Base-by-base conservation (phyloP, 768 basidiomycete species). In the Suillus alpinus region DNA sequence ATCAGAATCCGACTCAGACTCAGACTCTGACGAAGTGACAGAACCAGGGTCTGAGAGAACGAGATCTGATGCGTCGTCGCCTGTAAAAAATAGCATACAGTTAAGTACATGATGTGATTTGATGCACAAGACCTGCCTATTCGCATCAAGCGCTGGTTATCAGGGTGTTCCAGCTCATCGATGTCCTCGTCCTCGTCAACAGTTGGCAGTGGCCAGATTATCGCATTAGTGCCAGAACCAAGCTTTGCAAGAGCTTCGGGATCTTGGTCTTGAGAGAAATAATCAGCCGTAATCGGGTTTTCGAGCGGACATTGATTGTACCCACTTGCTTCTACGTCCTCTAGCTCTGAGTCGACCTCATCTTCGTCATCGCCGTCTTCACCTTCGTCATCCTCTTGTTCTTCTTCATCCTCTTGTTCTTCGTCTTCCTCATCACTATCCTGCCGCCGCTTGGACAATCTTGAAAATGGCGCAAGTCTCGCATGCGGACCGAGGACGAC, bases 401-500 rank as follows among this genome's bases (percentile, higher is more conserved):
- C 68, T 34, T 60, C 71, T 16, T 68, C 68, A 3, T 68, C 75
- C 0, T 66, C 67, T 0, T 69, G 71, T 20, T 71, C 75, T 3
- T 74, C 72, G 16, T 66, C 71, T 0, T 72, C 75, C 18, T 66
- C 73, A 18, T 69, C 55, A 23, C 59, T 72, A 55, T 59, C 69
- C 63, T 71, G 78, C 44, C 76, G 75, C 71, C 74, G 79, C 67
- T 73, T 83, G n/a, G 88, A 89, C 61, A 98, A 75, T 56, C 91
- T 79, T 65, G 88, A 86, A 69, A 93, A 96, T 16, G 86, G 83
- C 50, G 77, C 75, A 53, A 97, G 68, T 47, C 68, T 76, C 9
- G 88, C 90, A 40, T 83, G 77, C n/a, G 88, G 86, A 0, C 94
- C 95, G 16, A 98, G 72, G 36, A 82, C 77, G 1, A 95, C 94